Evolutionary conservation across 2,329 filamentous ascomycete species (phyloP), one percentile per base, ranked within the genome.

Genomic region (Exophiala bonariae): DNA sequence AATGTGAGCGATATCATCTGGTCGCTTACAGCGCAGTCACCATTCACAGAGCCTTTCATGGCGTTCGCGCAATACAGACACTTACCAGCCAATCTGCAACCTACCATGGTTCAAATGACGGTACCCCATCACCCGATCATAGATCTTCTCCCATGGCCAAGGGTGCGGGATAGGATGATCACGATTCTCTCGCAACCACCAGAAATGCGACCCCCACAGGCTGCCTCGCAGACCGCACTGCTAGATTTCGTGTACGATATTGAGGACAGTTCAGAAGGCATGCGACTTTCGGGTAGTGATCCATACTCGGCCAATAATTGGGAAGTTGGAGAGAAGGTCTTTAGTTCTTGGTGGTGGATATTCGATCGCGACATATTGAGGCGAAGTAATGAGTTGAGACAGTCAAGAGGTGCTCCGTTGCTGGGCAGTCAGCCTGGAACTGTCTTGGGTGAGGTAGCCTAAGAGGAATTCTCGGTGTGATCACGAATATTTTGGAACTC

Each of bases 311-410:
- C 69, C 4, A 59, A 61, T 18, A 68, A 66, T 22, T 83, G 79
- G 79, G 80, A 83, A 60, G 69, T 82, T 10, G 79, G 79, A 1
- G 77, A 82, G 61, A 58, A 72, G n/a, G 63, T 82, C 17, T 82
- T 81, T 61, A 71, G 76, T 61, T 70, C 73, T 32, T 83, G 80
- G 80, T 83, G 78, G 78, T 82, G 80, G 63, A 62, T 79, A 28
- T 77, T 83, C 58, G 79, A 83, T 56, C 60, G 68, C 7, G 66
- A 67, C 9, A 71, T 82, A 13, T 62, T 83, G n/a, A 71, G 74
- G 35, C 70, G 70, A 42, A 79, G 77, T 57, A 82, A 83, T 61
- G 64, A 68, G 41, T 71, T 72, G 69, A 68, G 79, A 51, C 66
- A 56, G 42, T 57, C 71, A 43, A 69, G 78, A 44, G 79, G 78